Conservation (phyloP, 306 rosid species). For the Albizia julibrissin region DNA sequence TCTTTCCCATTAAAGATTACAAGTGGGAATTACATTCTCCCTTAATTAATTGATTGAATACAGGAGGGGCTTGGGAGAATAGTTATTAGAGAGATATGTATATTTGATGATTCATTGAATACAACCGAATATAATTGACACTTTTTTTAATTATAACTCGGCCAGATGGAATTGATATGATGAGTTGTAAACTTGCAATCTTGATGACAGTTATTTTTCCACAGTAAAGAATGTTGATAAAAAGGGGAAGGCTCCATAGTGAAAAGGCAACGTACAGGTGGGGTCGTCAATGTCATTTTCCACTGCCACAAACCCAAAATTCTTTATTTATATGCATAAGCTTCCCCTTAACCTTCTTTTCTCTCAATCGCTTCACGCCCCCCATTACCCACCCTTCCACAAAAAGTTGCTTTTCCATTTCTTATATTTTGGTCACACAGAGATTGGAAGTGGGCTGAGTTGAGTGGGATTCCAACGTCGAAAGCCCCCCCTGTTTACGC, state of each 20-base stretch:
- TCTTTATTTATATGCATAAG: background rate
- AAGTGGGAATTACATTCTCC: slow-evolving; percentile 17
- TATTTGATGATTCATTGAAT: background rate
- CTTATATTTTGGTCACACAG: background rate
- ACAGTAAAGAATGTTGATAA: background rate
- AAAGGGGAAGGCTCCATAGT: background rate
- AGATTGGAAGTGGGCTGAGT: slow-evolving; percentile 23
- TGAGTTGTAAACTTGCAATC: background rate
- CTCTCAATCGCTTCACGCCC: background rate
- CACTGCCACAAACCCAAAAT: background rate
- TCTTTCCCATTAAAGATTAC: background rate
- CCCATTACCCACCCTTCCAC: background rate
- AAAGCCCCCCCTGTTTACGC: slow-evolving; percentile 35
- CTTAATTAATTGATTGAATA: background rate
- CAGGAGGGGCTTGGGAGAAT: background rate
- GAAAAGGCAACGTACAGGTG: background rate
- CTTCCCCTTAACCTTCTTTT: background rate
- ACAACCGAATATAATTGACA: background rate
- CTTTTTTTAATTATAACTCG: too few relatives aligned
- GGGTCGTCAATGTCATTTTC: background rate
- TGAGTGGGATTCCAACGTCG: slow-evolving; percentile 68
- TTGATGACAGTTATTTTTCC: too few relatives aligned
- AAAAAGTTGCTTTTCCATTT: slow-evolving; percentile 26
- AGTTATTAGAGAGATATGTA: background rate
- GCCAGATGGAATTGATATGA: background rate